A percentile compares a stretch with the other conserved stretches of the same genome.
Conservation (phyloP, 1,139 yeast genomes). For the Suhomyces atakaporum region DNA sequence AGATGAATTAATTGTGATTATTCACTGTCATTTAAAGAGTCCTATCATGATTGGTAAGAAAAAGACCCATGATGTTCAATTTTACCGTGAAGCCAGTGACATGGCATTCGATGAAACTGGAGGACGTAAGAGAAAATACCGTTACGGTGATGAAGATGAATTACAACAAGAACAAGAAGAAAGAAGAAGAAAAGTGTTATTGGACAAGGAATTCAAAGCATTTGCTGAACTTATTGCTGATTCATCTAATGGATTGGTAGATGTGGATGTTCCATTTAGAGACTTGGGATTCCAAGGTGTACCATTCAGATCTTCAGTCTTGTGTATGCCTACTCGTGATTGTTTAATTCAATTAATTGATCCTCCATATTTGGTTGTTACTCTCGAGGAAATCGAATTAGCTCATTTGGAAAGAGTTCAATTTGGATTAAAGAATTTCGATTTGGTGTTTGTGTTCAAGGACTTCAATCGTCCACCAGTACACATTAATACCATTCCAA, state of each 20-base stretch:
- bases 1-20: constrained; percentile 88
- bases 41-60: constrained; percentile 96
- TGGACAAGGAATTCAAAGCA: constrained; percentile 87
- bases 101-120: constrained; percentile 98
- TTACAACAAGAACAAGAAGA: constrained; percentile 98
- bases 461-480: constrained; percentile 86
- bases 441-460: constrained; percentile 90
- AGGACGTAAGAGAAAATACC: constrained; percentile 81
- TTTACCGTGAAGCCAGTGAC: constrained; percentile 95
- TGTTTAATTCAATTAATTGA: constrained; percentile 92
- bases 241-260: constrained; percentile 76
- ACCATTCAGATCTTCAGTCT: constrained; percentile 91
- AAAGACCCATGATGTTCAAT: constrained; percentile 93
- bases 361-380: constrained; percentile 91
- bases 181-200: constrained; percentile 83
- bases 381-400: constrained; percentile 88
- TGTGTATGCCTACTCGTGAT: constrained; percentile 96
- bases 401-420: constrained; percentile 97
- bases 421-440: constrained; percentile 95
- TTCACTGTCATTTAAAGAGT: constrained; percentile 88
- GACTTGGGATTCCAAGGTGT: constrained; percentile 98
- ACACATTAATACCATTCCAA: constrained; percentile 92
- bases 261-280: constrained; percentile 91
- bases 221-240: constrained; percentile 92
- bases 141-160: constrained; percentile 98